Evolutionary conservation across 208 protist species (phyloP), one percentile per base, ranked within the genome.

Genomic region (Acanthamoeba lenticulata): DNA sequence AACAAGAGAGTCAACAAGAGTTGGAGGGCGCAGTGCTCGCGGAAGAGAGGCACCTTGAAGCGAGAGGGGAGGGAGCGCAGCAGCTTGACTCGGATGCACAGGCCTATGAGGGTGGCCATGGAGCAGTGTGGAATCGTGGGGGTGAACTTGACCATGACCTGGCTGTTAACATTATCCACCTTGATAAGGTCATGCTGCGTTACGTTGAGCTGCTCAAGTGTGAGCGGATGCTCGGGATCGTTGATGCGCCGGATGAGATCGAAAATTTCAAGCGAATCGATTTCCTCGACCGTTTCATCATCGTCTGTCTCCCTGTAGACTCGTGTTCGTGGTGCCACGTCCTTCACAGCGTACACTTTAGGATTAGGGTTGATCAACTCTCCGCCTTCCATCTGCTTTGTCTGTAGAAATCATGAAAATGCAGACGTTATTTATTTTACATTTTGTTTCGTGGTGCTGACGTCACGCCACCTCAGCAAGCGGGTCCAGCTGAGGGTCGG

Each of bases 41-140:
- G 3, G 21, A 24, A 88, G 92, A 55, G 27, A 99, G 52, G 52
- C 13, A 60, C 94, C 95, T 99, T 99, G 36, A 98, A 99, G 49
- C 97, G 95, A 47, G 95, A 94, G 21, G 99, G 99, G 15, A 99
- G 96, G 15, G 96, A 98, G 21, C 99, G 96, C 69, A 99, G 93
- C 36, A 99, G 97, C 96, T 99, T 98, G 0, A 99, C 98, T 32
- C 97, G 96, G 72, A 99, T 99, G 89, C 97, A 99, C 7, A 99
- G 96, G 6, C 99, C 99, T 86, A 99, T 99, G 17, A 99, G 97
- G 29, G 99, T 99, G 6, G 98, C 99, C 96, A 99, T 98, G 57
- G 98, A 99, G 96, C 99, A 99, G 96, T 99, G 99, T 27, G 99
- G 98, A 29, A 99, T 98, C 0, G 99, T 99, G 0, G 99, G 99